A percentile compares a stretch with the other conserved stretches of the same genome.
Evolutionary conservation across 441 rosid species (phyloP).

Genomic region (Lepidium campestre): DNA sequence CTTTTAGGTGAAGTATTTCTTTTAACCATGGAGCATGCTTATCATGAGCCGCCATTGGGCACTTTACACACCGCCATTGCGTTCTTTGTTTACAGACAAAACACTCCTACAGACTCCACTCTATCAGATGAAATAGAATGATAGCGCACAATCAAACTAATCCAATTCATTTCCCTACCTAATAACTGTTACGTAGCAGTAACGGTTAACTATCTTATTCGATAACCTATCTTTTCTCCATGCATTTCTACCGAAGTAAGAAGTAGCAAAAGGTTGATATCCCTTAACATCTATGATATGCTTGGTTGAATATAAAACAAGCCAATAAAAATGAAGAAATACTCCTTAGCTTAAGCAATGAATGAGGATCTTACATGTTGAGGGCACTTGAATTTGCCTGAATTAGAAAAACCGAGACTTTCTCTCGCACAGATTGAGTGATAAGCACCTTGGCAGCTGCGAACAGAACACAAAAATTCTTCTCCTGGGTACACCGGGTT

Average conservation of each 20-base stretch:
- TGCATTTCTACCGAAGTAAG: background rate
- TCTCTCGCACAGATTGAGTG: slow-evolving; percentile 54
- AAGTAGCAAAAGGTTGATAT: background rate
- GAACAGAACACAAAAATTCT: slow-evolving; percentile 59
- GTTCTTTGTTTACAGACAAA: slow-evolving; percentile 66
- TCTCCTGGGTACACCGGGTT: slow-evolving; percentile 53
- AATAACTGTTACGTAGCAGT: background rate
- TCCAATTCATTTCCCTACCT: background rate
- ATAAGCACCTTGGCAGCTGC: slow-evolving; percentile 57
- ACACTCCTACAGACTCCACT: slow-evolving; percentile 54
- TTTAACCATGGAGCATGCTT: slow-evolving; percentile 84
- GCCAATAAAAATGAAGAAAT: background rate
- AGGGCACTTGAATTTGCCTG: slow-evolving; percentile 68
- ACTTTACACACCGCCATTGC: slow-evolving; percentile 70
- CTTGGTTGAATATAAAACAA: background rate
- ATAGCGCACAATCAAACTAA: background rate
- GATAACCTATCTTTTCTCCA: background rate
- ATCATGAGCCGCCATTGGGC: slow-evolving; percentile 69
- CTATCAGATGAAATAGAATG: background rate
- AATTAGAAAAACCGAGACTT: slow-evolving; percentile 32
- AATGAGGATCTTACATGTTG: slow-evolving; percentile 64
- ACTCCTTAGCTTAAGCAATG: background rate
- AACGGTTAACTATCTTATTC: background rate
- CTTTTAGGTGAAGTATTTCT: slow-evolving; percentile 49
- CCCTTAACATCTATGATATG: background rate